Evolutionary conservation across 148 eudicot genomes (phyloP).

Genomic region (Amaranthus cruentus): DNA sequence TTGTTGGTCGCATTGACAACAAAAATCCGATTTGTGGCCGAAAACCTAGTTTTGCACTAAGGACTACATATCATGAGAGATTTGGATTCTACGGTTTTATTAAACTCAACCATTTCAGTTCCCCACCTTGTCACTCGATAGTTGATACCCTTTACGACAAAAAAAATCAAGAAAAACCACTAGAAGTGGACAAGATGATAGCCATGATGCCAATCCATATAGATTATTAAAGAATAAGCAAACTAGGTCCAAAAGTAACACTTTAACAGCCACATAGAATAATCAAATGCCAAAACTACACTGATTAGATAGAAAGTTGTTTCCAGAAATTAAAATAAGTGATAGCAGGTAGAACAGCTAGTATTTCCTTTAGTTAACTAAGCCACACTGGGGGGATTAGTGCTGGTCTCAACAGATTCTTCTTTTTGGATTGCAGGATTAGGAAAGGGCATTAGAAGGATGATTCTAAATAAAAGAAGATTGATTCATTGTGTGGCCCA

Average conservation of each 20-base stretch:
- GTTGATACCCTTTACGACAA: background rate
- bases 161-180: too few relatives aligned
- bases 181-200: background rate
- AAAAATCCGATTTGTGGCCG: too few relatives aligned
- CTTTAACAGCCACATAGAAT: background rate
- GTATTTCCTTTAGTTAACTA: background rate
- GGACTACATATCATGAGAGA: background rate
- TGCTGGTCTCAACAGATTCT: background rate
- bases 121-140: background rate
- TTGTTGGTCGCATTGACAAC: too few relatives aligned
- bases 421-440: background rate
- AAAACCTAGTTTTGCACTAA: too few relatives aligned
- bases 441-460: background rate
- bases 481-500: slow-evolving; percentile 3
- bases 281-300: background rate
- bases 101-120: background rate
- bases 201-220: background rate
- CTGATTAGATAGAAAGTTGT: background rate
- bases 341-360: background rate
- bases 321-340: background rate
- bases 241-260: background rate
- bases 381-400: background rate
- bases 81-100: too few relatives aligned
- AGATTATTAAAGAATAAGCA: background rate
- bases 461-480: background rate